Percentiles rank a stretch among this genome's conserved stretches.
Conservation (phyloP, 2,329 filamentous ascomycete species). For the Colletotrichum sp. region DNA sequence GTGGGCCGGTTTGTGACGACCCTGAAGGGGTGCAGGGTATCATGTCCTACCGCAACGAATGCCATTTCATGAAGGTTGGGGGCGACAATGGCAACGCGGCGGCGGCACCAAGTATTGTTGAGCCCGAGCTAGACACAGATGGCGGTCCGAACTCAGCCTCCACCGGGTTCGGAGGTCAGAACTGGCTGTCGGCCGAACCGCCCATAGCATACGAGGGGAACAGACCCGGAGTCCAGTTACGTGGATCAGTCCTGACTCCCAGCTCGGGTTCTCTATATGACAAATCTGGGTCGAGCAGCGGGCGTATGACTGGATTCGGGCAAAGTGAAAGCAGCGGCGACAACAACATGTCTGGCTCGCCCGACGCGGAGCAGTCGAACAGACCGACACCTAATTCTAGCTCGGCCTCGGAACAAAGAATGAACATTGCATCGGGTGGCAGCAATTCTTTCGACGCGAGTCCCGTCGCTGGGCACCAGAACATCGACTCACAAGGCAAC, state of each 20-base stretch:
- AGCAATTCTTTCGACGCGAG: slow-evolving; percentile 57
- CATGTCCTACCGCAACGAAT: slow-evolving; percentile 49
- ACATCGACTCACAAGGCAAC: slow-evolving; percentile 39
- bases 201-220: slow-evolving; percentile 33
- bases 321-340: slow-evolving; percentile 48
- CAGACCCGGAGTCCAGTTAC: slow-evolving; percentile 17
- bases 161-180: slow-evolving; percentile 31
- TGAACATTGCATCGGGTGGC: slow-evolving; percentile 22
- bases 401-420: slow-evolving; percentile 47
- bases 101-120: slow-evolving; percentile 43
- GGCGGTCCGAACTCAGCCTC: slow-evolving; percentile 20
- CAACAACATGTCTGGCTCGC: slow-evolving; percentile 51
- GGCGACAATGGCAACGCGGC: slow-evolving; percentile 47
- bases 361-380: slow-evolving; percentile 55
- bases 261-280: slow-evolving; percentile 33
- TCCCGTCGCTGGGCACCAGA: slow-evolving; percentile 51
- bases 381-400: slow-evolving; percentile 67
- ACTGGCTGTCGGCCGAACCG: slow-evolving; percentile 46
- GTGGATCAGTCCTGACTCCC: slow-evolving; percentile 15
- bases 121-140: slow-evolving; percentile 38
- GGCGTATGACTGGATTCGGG: slow-evolving; percentile 40
- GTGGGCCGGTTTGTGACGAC: slow-evolving; percentile 36
- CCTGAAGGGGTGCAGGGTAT: slow-evolving; percentile 39
- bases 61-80: slow-evolving; percentile 44
- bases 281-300: slow-evolving; percentile 29